Conservation (phyloP, 2,329 filamentous ascomycete genomes). For the Fusarium siculi region DNA sequence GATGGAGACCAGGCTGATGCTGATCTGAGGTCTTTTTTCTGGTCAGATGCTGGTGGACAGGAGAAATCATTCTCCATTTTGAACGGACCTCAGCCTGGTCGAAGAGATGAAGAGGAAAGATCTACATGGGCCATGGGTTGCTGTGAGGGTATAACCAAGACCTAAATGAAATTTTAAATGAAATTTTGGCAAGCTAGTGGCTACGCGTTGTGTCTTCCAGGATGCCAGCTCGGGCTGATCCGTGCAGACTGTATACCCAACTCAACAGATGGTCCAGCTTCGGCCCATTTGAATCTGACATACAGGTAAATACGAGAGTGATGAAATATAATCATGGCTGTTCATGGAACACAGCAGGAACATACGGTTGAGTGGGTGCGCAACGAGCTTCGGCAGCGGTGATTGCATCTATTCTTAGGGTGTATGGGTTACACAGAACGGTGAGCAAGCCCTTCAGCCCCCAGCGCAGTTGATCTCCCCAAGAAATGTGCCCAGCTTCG, state of each 20-base stretch:
- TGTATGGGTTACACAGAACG: not conserved
- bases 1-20: not conserved
- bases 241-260: too few relatives aligned
- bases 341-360: not conserved
- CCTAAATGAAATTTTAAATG: not conserved
- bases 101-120: not conserved
- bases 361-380: not conserved
- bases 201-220: too few relatives aligned
- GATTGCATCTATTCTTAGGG: not conserved
- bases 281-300: not conserved
- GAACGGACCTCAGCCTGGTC: not conserved
- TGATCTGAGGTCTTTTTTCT: not conserved
- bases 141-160: fast-evolving
- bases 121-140: not conserved
- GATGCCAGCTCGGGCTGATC: not conserved
- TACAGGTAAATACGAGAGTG: not conserved
- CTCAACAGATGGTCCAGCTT: not conserved
- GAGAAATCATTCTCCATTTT: not conserved
- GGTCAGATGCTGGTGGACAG: not conserved
- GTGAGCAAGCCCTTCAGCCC: not conserved
- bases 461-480: fast-evolving
- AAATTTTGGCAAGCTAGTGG: not conserved
- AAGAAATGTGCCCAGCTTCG: too few relatives aligned
- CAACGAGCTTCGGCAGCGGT: not conserved
- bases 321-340: too few relatives aligned